Evolutionary conservation across 2,329 filamentous ascomycete genomes (phyloP), one percentile per base, ranked within the genome.

Genomic region (Trichophyton mentagrophytes): DNA sequence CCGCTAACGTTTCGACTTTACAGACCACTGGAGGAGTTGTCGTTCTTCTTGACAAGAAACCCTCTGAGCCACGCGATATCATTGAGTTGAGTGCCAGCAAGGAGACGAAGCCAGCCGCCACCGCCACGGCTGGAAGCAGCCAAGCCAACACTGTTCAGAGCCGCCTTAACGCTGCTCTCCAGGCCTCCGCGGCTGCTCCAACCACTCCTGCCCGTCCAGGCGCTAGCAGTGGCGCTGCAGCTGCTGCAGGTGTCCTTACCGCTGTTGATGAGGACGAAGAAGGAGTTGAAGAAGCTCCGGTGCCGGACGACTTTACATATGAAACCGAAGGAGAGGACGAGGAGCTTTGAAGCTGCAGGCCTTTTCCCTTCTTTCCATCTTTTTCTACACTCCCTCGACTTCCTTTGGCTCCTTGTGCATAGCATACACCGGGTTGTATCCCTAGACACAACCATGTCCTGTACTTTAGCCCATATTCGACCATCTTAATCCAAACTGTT

Each of bases 51-150:
- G 93, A 99, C 72, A 90, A 86, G 13, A 82, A 86, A 65, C 88
- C 90, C 0, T 82, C 85, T 1, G 87, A 95, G 72, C 76, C 85
- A 56, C 95, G 95, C 73, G 79, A 85, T 17, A 81, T 93, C 6
- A 82, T 99, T 56, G 93, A 97, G 72, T 85, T 97, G 74, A 96
- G 95, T 78, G 83, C 95, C 47, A 93, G 91, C 81, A 96, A 95
- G 62, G 73, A 75, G 57, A 66, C 68, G 49, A 70, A 69, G 60
- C 75, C 79, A 9, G 69, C 74, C 22, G 61, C 70, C 3, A 64
- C 68, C 6, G 6, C 59, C 40, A 2, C 33, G 11, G 33, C 33
- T 13, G 33, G 33, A 11, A 13, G 57, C 49, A 9, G 44, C 59
- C 72, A 77, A 11, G 68, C n/a, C 72, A 79, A 67, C 72, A 77